Evolutionary conservation across 179 eudicot species (phyloP).

Genomic region (Pouteria campechiana): DNA sequence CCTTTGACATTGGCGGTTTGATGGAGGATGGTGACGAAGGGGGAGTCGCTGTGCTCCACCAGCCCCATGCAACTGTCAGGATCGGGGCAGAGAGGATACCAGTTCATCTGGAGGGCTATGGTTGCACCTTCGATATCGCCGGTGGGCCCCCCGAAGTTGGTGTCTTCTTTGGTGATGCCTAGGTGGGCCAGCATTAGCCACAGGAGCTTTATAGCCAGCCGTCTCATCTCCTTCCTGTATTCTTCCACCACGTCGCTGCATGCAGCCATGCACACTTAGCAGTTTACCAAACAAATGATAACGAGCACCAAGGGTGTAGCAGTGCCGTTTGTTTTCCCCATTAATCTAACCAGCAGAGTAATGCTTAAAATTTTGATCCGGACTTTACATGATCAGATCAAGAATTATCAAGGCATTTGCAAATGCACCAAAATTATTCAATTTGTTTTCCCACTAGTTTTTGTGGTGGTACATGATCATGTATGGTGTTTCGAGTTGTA

Average conservation of each 20-base stretch:
- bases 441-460: too few relatives aligned
- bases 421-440: too few relatives aligned
- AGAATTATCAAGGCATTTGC: too few relatives aligned
- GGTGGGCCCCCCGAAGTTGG: slow-evolving; percentile 10
- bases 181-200: slow-evolving; percentile 31
- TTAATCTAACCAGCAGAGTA: too few relatives aligned
- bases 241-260: slow-evolving; percentile 51
- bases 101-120: slow-evolving; percentile 52
- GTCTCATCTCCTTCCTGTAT: slow-evolving; percentile 37
- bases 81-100: slow-evolving; percentile 65
- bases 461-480: too few relatives aligned
- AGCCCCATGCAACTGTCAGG: slow-evolving; percentile 54
- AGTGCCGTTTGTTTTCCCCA: too few relatives aligned
- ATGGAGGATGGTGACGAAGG: slow-evolving; percentile 60
- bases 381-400: too few relatives aligned
- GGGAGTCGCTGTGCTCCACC: slow-evolving; percentile 64
- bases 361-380: too few relatives aligned
- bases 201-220: slow-evolving; percentile 31
- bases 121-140: slow-evolving; percentile 6
- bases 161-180: slow-evolving; percentile 16
- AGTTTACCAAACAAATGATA: neutral
- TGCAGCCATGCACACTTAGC: neutral
- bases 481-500: too few relatives aligned
- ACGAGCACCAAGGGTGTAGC: too few relatives aligned
- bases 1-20: slow-evolving; percentile 38